A percentile compares a stretch with the other conserved stretches of the same genome.
These are phyloP conservation scores for Parathielavia hyrcaniae DNA, from an alignment of 495 filamentous ascomycete genomes.

Conservation along the genomic window DNA sequence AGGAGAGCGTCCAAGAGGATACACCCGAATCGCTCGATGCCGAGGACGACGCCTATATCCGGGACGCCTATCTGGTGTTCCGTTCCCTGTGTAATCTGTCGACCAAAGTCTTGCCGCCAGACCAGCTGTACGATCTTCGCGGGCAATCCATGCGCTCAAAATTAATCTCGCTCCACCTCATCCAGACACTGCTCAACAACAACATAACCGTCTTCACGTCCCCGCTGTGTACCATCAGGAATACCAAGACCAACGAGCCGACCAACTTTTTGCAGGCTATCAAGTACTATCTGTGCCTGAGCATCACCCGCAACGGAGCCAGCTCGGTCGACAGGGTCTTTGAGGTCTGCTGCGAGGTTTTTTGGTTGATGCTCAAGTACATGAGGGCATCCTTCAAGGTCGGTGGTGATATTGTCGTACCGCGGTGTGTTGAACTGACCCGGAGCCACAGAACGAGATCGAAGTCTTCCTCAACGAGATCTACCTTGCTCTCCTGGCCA, in stretches of 20 bases:
- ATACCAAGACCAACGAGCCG: conserved; percentile 74
- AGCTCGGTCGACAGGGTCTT: conserved; percentile 88
- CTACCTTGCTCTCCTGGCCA: conserved; percentile 87
- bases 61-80: conserved; percentile 95
- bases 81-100: conserved; percentile 96
- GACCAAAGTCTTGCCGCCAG: conserved; percentile 78
- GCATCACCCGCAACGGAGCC: conserved; percentile 87
- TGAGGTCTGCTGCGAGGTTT: conserved; percentile 94
- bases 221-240: conserved; percentile 80
- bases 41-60: conserved; percentile 92
- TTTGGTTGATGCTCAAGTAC: conserved; percentile 92
- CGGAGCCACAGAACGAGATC: conserved; percentile 69
- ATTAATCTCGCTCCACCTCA: conserved; percentile 85
- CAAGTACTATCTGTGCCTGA: conserved; percentile 91
- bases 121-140: conserved; percentile 87
- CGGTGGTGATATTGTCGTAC: conserved; percentile 9
- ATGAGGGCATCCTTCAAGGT: conserved; percentile 93
- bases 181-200: conserved; percentile 90
- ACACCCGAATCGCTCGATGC: conserved; percentile 66
- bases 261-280: conserved; percentile 92
- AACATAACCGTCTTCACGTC: conserved; percentile 81
- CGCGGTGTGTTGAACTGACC: conserved; percentile 10
- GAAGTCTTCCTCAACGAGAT: conserved; percentile 98
- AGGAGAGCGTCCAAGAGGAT: conserved; percentile 44
- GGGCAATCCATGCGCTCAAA: conserved; percentile 97